These are phyloP conservation scores for Aspergillus haitiensis DNA, from an alignment of 495 filamentous ascomycete species.

Conservation along the genomic window DNA sequence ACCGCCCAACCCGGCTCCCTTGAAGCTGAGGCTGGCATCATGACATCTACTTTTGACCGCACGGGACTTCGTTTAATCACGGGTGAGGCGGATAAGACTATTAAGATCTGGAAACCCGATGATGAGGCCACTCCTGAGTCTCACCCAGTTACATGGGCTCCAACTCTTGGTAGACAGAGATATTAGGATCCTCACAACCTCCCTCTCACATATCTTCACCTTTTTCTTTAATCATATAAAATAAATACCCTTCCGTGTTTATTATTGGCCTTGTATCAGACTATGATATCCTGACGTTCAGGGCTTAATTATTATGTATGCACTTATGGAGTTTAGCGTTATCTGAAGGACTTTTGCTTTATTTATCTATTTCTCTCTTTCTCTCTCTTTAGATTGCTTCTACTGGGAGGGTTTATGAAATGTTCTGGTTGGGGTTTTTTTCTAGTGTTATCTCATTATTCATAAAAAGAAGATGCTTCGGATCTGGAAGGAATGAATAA, in stretches of 20 bases:
- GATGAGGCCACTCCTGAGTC: slow-evolving; percentile 85
- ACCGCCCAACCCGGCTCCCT: slow-evolving; percentile 91
- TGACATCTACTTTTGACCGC: slow-evolving; percentile 86
- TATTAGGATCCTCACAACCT: slow-evolving; percentile 52
- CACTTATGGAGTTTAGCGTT: slow-evolving; percentile 20
- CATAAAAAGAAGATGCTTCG: not conserved
- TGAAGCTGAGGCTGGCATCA: slow-evolving; percentile 91
- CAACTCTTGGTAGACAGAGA: slow-evolving; percentile 71
- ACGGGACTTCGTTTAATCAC: slow-evolving; percentile 88
- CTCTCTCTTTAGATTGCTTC: not conserved
- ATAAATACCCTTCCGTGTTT: slow-evolving; percentile 21
- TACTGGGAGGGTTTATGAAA: not conserved
- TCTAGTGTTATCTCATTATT: not conserved
- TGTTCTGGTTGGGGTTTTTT: not conserved
- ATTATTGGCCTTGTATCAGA: not conserved
- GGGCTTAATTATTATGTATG: slow-evolving; percentile 1
- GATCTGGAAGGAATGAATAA: no score
- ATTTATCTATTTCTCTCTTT: not conserved
- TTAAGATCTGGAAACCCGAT: slow-evolving; percentile 96
- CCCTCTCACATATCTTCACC: not conserved
- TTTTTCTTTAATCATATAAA: not conserved
- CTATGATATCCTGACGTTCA: not conserved
- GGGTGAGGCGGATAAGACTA: slow-evolving; percentile 94
- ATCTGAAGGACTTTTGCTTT: slow-evolving; percentile 2
- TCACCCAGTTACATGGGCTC: slow-evolving; percentile 92